A percentile compares a stretch with the other conserved stretches of the same genome.
Evolutionary conservation across 768 basidiomycete genomes (phyloP).

Genomic region (Leccinellum rugosiceps): DNA sequence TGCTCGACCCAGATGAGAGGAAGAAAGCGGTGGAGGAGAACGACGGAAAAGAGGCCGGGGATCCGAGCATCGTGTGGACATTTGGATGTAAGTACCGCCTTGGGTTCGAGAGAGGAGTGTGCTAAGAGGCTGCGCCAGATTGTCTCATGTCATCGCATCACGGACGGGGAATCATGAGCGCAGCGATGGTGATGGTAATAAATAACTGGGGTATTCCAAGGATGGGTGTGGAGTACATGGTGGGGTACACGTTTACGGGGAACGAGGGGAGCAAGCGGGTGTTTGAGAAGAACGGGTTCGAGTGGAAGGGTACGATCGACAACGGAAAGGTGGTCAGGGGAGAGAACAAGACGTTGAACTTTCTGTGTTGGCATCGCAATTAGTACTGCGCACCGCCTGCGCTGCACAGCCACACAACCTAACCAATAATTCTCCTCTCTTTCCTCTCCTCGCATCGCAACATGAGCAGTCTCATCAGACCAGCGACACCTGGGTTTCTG

Average conservation of each 20-base stretch:
- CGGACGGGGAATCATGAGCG: slow-evolving; percentile 69
- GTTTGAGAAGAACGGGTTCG: slow-evolving; percentile 66
- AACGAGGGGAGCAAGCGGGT: slow-evolving; percentile 63
- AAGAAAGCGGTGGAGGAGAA: slow-evolving; percentile 40
- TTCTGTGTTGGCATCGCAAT: slow-evolving; percentile 33
- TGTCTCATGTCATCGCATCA: slow-evolving; percentile 61
- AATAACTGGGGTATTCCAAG: slow-evolving; percentile 60
- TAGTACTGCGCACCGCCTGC: background rate
- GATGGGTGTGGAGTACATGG: slow-evolving; percentile 53
- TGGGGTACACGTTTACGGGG: slow-evolving; percentile 42
- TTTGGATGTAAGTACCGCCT: slow-evolving; percentile 48
- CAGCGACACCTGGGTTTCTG: slow-evolving; percentile 88
- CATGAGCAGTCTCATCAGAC: slow-evolving; percentile 62
- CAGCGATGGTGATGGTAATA: slow-evolving; percentile 53
- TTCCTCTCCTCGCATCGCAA: too few species aligned
- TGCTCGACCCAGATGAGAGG: slow-evolving; percentile 37
- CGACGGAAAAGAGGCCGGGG: slow-evolving; percentile 38
- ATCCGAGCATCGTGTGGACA: slow-evolving; percentile 57
- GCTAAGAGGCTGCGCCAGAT: slow-evolving; percentile 37
- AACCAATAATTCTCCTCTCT: too few species aligned
- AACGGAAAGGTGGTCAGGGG: slow-evolving; percentile 39
- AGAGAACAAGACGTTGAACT: slow-evolving; percentile 33
- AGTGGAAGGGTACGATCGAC: slow-evolving; percentile 36
- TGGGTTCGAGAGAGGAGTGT: background rate
- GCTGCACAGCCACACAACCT: slow-evolving; percentile 24